Evolutionary conservation across 2,329 filamentous ascomycete genomes (phyloP).

Genomic region (Phialophora chinensis): DNA sequence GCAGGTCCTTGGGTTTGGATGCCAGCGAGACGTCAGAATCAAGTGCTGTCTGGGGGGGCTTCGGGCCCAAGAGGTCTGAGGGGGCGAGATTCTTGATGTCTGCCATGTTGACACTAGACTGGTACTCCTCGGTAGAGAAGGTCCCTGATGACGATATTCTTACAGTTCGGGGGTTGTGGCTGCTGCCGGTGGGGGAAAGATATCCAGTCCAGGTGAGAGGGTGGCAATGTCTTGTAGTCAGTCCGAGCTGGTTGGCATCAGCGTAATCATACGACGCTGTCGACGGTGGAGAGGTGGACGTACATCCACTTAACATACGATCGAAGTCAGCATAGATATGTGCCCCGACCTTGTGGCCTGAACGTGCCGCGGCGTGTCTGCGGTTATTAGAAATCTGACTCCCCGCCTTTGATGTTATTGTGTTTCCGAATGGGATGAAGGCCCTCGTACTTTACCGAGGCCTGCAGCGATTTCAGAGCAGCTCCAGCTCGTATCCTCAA

Average conservation of each 20-base stretch:
- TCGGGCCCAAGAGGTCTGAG: constrained; percentile 24
- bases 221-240: neutral
- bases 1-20: constrained; percentile 16
- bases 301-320: neutral
- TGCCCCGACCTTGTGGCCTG: neutral
- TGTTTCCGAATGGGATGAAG: neutral
- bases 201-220: neutral
- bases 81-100: constrained; percentile 20
- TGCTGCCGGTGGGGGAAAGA: neutral
- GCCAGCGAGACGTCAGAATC: constrained; percentile 24
- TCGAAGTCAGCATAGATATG: neutral
- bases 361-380: constrained; percentile 13
- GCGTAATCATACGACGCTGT: neutral
- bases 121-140: neutral
- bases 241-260: no score
- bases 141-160: no score
- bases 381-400: constrained; percentile 1
- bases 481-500: neutral
- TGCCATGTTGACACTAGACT: neutral
- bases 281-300: neutral
- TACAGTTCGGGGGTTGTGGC: no score
- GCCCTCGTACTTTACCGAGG: constrained; percentile 3
- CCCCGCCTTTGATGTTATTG: constrained; percentile 9
- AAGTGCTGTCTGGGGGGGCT: constrained; percentile 21
- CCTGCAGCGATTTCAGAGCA: neutral